Base-by-base conservation (phyloP, 768 basidiomycete genomes). In the Pleurotus giganteus region DNA sequence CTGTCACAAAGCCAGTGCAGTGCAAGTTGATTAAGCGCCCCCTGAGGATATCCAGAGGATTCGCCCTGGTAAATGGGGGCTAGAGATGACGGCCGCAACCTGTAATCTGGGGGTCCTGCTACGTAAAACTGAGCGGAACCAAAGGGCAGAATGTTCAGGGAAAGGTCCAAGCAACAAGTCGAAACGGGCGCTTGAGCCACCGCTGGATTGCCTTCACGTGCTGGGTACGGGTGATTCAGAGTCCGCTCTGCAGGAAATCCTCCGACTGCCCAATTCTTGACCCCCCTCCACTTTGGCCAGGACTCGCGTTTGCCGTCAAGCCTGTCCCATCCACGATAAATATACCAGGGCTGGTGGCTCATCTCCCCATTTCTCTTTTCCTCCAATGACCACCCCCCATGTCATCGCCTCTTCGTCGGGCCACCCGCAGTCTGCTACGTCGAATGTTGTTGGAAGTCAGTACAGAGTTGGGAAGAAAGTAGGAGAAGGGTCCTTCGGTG, bases 401-500 rank as follows among this genome's bases (percentile, higher is more conserved):
- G 87, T 91, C 68, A 87, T 91, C 61, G 84, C 89, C 46, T 88
- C 89, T 36, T 89, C 88, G 57, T 88, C 84, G 42, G 74, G 74
- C 19, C 86, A 88, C 70, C 84, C 82, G 49, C 82, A 84, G 65
- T 78, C 84, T 44, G 74, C 83, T 45, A 77, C 81, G 26, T 79
- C 79, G 36, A 88, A 85, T 70, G 83, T 91, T 69, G 86, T 91
- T 56, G 89, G 89, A 39, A 84, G 78, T 64, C 84, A 90, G 68
- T 91, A 84, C 67, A 82, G 90, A 59, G 94, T 98, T 49, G 96
- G 96, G 47, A 94, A 96, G 82, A 98, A 98, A 85, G 96, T 98
- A 69, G 96, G 96, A 45, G 96, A 99, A 74, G 96, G 96, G 47
- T 91, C 89, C n/a, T 99, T 99, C 69, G 96, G 96, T 65, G 96